Base-by-base conservation (phyloP, 192 early-diverging fungal genomes). In the Linderina pennispora region DNA sequence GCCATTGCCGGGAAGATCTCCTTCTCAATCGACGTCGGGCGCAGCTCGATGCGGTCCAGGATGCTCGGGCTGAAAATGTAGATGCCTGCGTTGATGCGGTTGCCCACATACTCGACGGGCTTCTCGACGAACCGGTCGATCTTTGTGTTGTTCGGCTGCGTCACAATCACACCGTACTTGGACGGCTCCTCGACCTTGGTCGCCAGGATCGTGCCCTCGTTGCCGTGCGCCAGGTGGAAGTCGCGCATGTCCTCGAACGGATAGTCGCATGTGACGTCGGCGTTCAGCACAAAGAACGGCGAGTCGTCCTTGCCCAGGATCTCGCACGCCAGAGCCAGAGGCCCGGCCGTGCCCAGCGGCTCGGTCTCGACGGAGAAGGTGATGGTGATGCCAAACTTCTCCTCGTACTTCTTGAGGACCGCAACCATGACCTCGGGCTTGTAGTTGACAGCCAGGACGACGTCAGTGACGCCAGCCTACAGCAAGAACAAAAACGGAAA, bases 81-180 rank as follows among this genome's bases (percentile, higher is more conserved):
- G 55, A 99, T 90, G 48, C 97, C 97, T 41, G 94, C 96, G 61
- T 99, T 99, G 75, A 99, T 98, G 75, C 94, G 89, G 79, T 98
- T 94, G 41, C 87, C 83, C 43, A 99, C 92, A 68, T 86, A 99
- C 57, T 86, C 86, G 26, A 80, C 75, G 15, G 97, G 97, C 79
- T 99, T 99, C 67, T 99, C 97, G 20, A 99, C 97, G 63, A 99
- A 99, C 14, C 89, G 80, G 37, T 94, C 87, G 50, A 99, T 94
- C 59, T 69, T 55, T 3, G 86, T 80, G 35, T 80, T 75, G 5
- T 79, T 77, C 28, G 73, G 25, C 62, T 93, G 80, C 44, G 82
- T 86, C 39, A 99, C 90, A 62, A 99, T 86, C 21, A 99, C 97
- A 74, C 97, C 97, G 62, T 97, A 99, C 74, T 99, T 99, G 48